phyloP scores from a whole-genome alignment of 148 eudicot genomes.

The Polygonum maritimum region DNA sequence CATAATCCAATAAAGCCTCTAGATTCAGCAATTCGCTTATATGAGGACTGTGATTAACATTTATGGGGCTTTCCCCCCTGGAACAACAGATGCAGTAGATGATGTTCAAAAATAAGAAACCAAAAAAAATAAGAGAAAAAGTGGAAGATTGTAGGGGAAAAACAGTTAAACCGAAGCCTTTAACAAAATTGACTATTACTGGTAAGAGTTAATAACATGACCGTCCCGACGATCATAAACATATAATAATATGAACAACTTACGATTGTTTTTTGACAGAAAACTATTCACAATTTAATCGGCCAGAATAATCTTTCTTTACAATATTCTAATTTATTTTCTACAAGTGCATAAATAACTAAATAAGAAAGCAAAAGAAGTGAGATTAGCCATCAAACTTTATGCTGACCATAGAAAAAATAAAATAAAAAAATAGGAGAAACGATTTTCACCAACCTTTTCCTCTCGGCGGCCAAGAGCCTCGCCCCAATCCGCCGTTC shows the following conservation, averaged over 20 bases:
- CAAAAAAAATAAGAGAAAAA: too few species aligned
- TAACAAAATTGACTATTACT: neutral
- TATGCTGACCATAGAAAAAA: slow-evolving; percentile 1
- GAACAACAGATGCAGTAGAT: neutral
- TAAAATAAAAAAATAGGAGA: neutral
- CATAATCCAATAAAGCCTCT: neutral
- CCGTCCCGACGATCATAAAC: neutral
- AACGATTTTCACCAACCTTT: neutral
- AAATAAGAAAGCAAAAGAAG: slow-evolving; percentile 2
- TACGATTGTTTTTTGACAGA: too few species aligned
- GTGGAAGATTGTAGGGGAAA: neutral
- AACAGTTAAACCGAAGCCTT: neutral
- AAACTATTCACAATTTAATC: too few species aligned
- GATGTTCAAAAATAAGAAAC: neutral
- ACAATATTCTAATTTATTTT: neutral
- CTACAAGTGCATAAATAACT: too few species aligned
- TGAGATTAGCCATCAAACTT: neutral
- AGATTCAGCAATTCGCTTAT: neutral
- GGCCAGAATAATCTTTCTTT: neutral
- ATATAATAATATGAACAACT: too few species aligned
- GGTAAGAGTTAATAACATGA: neutral
- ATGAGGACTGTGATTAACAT: neutral
- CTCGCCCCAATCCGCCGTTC: slow-evolving; percentile 10
- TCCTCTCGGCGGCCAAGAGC: slow-evolving; percentile 12
- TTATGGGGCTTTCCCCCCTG: neutral